Base-by-base conservation (phyloP, 2,329 filamentous ascomycete genomes). In the Epichloe elymi region DNA sequence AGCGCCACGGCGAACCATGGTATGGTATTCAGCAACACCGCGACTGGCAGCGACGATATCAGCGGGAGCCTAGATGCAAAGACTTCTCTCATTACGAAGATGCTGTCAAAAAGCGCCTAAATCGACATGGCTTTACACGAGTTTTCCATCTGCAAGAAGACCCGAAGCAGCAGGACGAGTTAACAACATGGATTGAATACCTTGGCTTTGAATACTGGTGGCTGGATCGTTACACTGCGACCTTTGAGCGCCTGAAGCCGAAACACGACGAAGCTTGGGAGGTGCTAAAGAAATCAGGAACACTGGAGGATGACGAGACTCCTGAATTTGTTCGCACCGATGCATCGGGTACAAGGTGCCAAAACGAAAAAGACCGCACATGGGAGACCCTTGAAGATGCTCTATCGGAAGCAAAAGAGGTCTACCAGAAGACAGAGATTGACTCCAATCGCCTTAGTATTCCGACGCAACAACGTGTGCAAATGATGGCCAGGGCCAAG, bases 131-230 rank as follows among this genome's bases (percentile, higher is more conserved):
- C 47, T 65, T 67, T 42, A 57, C 52, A 1, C 59, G 56, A 49
- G 36, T 55, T 12, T 65, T 67, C 51, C 45, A 65, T 41, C 55
- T 68, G 30, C 37, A 60, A 40, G 46, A 63, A 44, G 60, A 65
- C 48, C 59, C 58, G 1, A 54, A 54, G 46, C 54, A 55, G 7
- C 61, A 71, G 53, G 61, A 67, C 49, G 54, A 59, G 40, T 48
- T 69, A 33, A 61, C 65, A 40, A 67, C 62, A 7, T 70, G 67
- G 67, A 65, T 70, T 48, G 68, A 71, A 55, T 69, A 64, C 55
- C 60, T 69, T 20, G 55, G 51, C 43, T 68, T 56, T 49, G 56
- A 63, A 52, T 57, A 60, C 52, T 57, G 54, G 57, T 58, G 58
- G 54, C 51, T 57, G n/a, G 56, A 58, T 40, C 44, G 48, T 35